Evolutionary conservation across 2,329 filamentous ascomycete genomes (phyloP).

Genomic region (Aspergillus pseudoglaucus): DNA sequence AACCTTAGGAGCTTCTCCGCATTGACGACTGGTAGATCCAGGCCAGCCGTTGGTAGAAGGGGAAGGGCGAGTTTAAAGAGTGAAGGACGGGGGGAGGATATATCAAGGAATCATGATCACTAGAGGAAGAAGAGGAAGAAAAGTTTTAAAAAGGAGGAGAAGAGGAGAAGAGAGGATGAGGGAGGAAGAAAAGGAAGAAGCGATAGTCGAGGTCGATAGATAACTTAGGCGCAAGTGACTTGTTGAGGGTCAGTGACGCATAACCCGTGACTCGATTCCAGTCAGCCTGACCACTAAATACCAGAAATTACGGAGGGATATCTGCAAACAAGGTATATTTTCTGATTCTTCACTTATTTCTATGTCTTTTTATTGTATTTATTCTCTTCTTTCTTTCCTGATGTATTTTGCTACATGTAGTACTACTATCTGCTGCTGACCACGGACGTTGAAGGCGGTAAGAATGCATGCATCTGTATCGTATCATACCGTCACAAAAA

Average conservation of each 20-base stretch:
- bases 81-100: conserved; percentile 19
- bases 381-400: background rate
- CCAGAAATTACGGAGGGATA: background rate
- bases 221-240: conserved; percentile 1
- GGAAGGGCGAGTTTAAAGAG: conserved; percentile 13
- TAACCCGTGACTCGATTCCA: conserved; percentile 34
- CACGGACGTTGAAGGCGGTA: background rate
- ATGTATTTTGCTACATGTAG: background rate
- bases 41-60: conserved; percentile 11
- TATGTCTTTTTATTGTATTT: background rate
- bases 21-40: conserved; percentile 20
- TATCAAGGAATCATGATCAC: conserved; percentile 19
- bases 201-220: conserved; percentile 7
- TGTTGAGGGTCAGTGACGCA: conserved; percentile 34
- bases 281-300: background rate
- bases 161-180: conserved; percentile 7
- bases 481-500: background rate
- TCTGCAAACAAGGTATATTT: background rate
- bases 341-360: background rate
- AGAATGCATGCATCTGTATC: background rate
- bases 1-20: conserved; percentile 35
- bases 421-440: background rate
- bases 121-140: conserved; percentile 1
- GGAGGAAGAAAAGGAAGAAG: conserved; percentile 13
- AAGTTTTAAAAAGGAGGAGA: conserved; percentile 3